Base-by-base conservation (phyloP, 2,329 filamentous ascomycete species). In the Cercospora zeina region DNA sequence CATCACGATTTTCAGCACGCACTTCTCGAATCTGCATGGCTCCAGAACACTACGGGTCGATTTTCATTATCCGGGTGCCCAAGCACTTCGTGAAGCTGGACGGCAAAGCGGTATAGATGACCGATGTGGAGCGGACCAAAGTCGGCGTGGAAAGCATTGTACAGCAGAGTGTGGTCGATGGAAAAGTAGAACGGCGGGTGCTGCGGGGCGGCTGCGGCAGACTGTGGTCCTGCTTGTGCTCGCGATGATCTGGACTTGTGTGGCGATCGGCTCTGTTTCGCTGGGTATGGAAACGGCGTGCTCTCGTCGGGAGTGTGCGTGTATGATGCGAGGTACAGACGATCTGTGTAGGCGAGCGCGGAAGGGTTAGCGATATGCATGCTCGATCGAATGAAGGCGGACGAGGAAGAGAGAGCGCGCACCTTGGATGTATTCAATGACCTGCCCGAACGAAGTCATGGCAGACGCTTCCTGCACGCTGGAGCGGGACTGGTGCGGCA, bases 81-180 rank as follows among this genome's bases (percentile, higher is more conserved):
- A 36, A 99, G 83, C 51, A 97, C 91, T 71, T 97, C 93, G 74
- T 99, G 95, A 74, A 99, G 91, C 71, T 93, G 89, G 58, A 97
- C 90, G 4, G 95, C 93, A 76, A 97, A 99, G 66, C 95, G 87
- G 82, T 97, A 99, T 42, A 99, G 81, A 76, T 99, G 95, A 27
- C 95, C 95, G 69, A 99, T 96, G 80, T 99, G 95, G 63, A 99
- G 82, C 72, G 95, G 95, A 71, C 95, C 95, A 77, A 99, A 99
- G 79, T 99, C 95, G 72, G 96, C 93, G 79, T 97, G 93, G 78
- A 99, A 99, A 33, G 93, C 93, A 77, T 99, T 99, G 83, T 99
- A 99, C 51, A 96, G 84, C 49, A 99, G 87, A 42, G 83, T 89
- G 56, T 67, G 66, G 75, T 99, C 95, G 69, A 97, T 88, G 55